Percentiles rank a stretch among this genome's conserved stretches.
These are phyloP conservation scores for Maudiozyma saulgeensis DNA, from an alignment of 805 yeast genomes.

Conservation along the genomic window DNA sequence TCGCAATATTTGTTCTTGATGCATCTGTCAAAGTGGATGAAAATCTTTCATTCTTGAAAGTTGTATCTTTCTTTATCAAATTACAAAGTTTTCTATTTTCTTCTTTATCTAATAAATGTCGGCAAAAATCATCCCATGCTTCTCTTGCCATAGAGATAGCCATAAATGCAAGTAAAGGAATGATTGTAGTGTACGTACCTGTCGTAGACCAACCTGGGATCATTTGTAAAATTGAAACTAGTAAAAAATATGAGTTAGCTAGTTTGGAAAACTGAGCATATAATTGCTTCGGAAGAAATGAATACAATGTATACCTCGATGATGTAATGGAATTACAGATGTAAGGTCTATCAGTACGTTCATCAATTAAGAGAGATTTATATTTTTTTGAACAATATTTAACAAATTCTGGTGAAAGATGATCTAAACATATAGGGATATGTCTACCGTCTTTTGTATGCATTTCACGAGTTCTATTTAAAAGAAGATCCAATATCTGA, in stretches of 20 bases:
- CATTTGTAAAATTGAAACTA: slow-evolving; percentile 88
- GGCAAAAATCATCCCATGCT: slow-evolving; percentile 84
- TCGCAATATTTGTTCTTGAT: not conserved
- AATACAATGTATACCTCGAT: slow-evolving; percentile 69
- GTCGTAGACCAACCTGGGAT: slow-evolving; percentile 97
- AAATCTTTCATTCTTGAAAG: not conserved
- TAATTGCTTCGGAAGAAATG: slow-evolving; percentile 81
- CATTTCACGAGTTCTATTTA: slow-evolving; percentile 40
- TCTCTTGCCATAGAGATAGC: slow-evolving; percentile 84
- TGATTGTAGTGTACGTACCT: slow-evolving; percentile 87
- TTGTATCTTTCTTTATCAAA: slow-evolving; percentile 26
- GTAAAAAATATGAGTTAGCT: slow-evolving; percentile 84
- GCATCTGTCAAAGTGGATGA: not conserved
- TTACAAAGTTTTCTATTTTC: slow-evolving; percentile 58
- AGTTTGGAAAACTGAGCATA: slow-evolving; percentile 85
- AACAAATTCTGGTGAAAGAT: slow-evolving; percentile 21
- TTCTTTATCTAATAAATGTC: slow-evolving; percentile 75
- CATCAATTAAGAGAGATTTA: slow-evolving; percentile 46
- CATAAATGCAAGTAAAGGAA: slow-evolving; percentile 80
- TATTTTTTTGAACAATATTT: slow-evolving; percentile 9
- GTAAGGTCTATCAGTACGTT: slow-evolving; percentile 51
- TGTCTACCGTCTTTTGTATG: slow-evolving; percentile 62
- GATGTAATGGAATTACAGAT: slow-evolving; percentile 67
- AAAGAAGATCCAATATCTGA: slow-evolving; percentile 20
- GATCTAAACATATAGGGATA: slow-evolving; percentile 53